These are phyloP conservation scores for Pseudonitzschia multiseries DNA, from an alignment of 108 stramenopile species.

Conservation along the genomic window DNA sequence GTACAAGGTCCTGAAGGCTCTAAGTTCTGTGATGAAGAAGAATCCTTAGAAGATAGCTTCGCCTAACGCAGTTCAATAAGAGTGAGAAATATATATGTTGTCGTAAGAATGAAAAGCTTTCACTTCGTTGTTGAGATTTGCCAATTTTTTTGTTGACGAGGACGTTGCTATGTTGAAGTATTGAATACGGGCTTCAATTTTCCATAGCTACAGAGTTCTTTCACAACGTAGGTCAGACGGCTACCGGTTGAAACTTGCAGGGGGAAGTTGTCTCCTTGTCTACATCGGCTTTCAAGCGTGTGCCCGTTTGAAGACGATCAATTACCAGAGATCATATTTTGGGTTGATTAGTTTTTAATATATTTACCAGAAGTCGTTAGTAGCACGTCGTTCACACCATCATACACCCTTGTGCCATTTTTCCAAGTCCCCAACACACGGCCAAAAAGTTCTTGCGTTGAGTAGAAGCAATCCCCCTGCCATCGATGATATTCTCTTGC, in stretches of 20 bases:
- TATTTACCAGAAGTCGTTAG: constrained; percentile 2
- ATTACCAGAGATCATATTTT: no score
- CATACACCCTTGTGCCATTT: constrained; percentile 28
- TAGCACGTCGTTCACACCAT: constrained; percentile 24
- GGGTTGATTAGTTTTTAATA: neutral
- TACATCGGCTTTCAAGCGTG: no score
- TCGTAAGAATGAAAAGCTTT: neutral
- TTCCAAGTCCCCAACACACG: constrained; percentile 37
- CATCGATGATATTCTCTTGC: constrained; percentile 38
- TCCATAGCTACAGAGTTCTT: no score
- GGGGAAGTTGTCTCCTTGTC: no score
- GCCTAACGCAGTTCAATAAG: neutral
- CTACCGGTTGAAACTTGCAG: no score
- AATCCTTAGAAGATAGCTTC: constrained; percentile 6
- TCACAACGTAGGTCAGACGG: no score
- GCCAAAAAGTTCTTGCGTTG: constrained; percentile 18
- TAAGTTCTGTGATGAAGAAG: constrained; percentile 33
- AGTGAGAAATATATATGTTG: neutral
- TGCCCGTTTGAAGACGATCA: no score
- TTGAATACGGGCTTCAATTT: no score
- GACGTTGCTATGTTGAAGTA: no score
- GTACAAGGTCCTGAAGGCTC: constrained; percentile 27
- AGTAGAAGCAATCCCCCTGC: constrained; percentile 23
- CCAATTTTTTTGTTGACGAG: no score
- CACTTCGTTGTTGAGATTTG: neutral